Conservation (phyloP, 2,329 filamentous ascomycete genomes). For the Arthroderma sp. region DNA sequence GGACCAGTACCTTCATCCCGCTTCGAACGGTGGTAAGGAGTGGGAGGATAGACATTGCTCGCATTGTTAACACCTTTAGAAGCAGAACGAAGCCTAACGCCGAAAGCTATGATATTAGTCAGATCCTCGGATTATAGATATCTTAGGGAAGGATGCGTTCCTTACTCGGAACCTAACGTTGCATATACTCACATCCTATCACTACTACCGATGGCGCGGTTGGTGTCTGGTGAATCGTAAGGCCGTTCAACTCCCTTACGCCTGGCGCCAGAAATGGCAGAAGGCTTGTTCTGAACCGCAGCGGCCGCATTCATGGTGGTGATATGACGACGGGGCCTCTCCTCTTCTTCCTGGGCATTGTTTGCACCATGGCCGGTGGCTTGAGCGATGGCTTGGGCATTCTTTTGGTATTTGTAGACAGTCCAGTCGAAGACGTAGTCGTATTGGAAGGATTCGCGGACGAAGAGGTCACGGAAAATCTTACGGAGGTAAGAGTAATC, state of each 20-base stretch:
- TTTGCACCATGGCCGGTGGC: constrained; percentile 53
- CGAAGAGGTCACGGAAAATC: constrained; percentile 99
- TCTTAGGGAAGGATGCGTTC: constrained; percentile 56
- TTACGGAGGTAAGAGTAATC: constrained; percentile 99
- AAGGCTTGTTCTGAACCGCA: constrained; percentile 49
- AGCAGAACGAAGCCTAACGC: constrained; percentile 75
- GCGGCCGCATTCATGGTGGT: constrained; percentile 52
- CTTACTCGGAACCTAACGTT: constrained; percentile 69
- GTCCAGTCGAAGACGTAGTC: constrained; percentile 99
- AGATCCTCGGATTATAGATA: constrained; percentile 54
- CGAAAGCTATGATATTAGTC: constrained; percentile 73
- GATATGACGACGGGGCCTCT: constrained; percentile 55
- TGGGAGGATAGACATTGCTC: constrained; percentile 27
- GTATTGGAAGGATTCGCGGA: constrained; percentile 98
- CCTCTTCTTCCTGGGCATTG: constrained; percentile 62
- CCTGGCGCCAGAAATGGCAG: constrained; percentile 60
- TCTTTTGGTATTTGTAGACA: constrained; percentile 99
- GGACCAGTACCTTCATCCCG: constrained; percentile 40
- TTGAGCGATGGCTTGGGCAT: constrained; percentile 84
- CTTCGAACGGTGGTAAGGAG: constrained; percentile 39
- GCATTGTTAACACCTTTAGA: constrained; percentile 51
- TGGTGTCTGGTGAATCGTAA: constrained; percentile 55
- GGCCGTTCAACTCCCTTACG: constrained; percentile 70
- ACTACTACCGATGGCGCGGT: constrained; percentile 64
- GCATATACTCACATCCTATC: constrained; percentile 91